Conservation (phyloP, 2,329 filamentous ascomycete genomes). For the Lachnum nothofagi region DNA sequence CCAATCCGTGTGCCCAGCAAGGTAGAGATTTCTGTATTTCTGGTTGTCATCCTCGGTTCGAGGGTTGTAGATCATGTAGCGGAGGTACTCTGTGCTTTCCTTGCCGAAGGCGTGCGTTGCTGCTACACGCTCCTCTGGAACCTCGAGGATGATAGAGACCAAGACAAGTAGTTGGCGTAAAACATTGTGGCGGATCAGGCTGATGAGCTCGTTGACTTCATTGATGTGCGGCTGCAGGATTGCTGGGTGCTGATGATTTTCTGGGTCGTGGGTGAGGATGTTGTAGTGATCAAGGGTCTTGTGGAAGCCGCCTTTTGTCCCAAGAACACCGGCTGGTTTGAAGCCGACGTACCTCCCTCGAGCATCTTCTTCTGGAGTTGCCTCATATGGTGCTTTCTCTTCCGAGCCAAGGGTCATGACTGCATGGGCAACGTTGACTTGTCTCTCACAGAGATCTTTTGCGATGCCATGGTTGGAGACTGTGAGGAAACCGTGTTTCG, state of each 20-base stretch:
- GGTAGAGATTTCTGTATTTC: conserved; percentile 36
- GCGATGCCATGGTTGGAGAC: conserved; percentile 54
- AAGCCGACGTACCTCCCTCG: conserved; percentile 30
- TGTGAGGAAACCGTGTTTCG: conserved; percentile 52
- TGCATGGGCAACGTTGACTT: conserved; percentile 29
- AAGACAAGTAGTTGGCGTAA: conserved; percentile 36
- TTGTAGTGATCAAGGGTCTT: conserved; percentile 15
- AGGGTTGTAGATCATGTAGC: conserved; percentile 38
- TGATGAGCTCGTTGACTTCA: conserved; percentile 29
- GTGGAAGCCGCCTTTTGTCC: conserved; percentile 18
- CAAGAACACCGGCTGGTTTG: conserved; percentile 27
- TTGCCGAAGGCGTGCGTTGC: conserved; percentile 34
- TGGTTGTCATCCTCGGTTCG: conserved; percentile 34
- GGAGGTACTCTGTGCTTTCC: conserved; percentile 36
- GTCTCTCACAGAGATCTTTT: conserved; percentile 25
- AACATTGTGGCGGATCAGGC: conserved; percentile 28
- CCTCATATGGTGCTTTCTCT: conserved; percentile 31
- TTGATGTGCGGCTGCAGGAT: conserved; percentile 23
- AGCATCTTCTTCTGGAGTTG: conserved; percentile 29
- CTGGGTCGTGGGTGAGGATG: conserved; percentile 21
- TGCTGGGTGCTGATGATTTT: conserved; percentile 24
- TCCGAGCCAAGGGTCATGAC: conserved; percentile 28
- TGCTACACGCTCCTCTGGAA: conserved; percentile 36
- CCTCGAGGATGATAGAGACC: conserved; percentile 36
- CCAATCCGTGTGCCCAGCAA: conserved; percentile 40